Evolutionary conservation across 331 rosid genomes (phyloP), one percentile per base, ranked within the genome.

Genomic region (Rosa hybrid): DNA sequence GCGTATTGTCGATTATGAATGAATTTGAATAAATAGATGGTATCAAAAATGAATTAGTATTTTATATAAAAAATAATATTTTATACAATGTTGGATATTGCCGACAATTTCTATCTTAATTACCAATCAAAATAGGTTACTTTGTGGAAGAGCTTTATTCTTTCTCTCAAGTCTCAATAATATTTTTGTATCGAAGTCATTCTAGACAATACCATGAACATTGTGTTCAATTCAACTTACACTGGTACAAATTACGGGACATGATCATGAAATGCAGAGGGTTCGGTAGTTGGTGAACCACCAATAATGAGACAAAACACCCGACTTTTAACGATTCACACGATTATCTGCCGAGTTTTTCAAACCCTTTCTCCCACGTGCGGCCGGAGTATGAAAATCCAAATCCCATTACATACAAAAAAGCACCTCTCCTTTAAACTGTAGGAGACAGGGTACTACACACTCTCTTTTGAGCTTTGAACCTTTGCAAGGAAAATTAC

Each of bases 381-480:
- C 82, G 82, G 51, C 21, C 4, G 42, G 63, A 59, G 78, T 34
- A 68, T 8, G 50, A 72, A 70, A 39, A 56, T 54, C 59, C 42
- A 70, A 39, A 56, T 54, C 59, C 42, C 39, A 51, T 10, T 21
- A 41, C 45, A 44, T 76, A 60, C 46, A 84, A 90, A 84, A 90
- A 89, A 85, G 90, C 76, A 59, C 42, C 30, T 42, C 56, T 78
- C 76, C 94, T 92, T 84, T 90, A 88, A 77, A 86, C 84, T 77
- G 90, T 60, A 6, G 14, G 70, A 63, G 71, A 68, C 81, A 83
- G 88, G 75, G 49, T n/a, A 21, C 38, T 20, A 12, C 20, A 4
- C 38, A 4, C 25, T 25, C 25, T 38, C 57, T 78, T 76, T 78
- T 41, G 77, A 75, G 81, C 81, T 68, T 67, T 87, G 84, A 73